Evolutionary conservation across 306 rosid species (phyloP), one percentile per base, ranked within the genome.

Genomic region (Lablab purpureus): DNA sequence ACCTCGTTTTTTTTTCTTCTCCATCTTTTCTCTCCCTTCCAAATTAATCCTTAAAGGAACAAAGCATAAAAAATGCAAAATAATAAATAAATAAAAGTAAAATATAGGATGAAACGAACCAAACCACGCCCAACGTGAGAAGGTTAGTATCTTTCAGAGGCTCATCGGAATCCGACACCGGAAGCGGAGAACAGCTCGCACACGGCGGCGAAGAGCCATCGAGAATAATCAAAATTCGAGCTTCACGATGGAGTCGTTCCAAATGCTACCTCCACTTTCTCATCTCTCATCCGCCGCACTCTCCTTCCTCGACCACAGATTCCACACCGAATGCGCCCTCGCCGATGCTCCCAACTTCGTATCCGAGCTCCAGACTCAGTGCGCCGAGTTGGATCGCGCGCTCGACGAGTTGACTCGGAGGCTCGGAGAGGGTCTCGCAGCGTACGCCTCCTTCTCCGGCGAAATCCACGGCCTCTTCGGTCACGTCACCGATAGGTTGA

Each of bases 361-460:
- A 0, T 25, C 85, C 76, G 93, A 94, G 79, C 94, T 94, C 73
- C 87, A 82, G 81, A 52, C 76, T 43, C 91, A 85, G 75, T 90
- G 92, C 85, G 81, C 60, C 54, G 87, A 88, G 68, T 78, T 94
- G 87, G 94, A 88, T 87, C 92, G 77, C 59, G 70, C 85, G 71
- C 82, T 92, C 23, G 11, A 78, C 56, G 87, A 88, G 63, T 89
- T 90, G 77, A 87, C 91, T 77, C 89, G 80, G 65, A 78, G 84
- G 47, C 97, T 94, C 4, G 90, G 86, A 72, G 84, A 71, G 6
- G 79, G 85, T 59, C 90, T 91, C 22, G 79, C 84, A 1, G 86
- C 90, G 22, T 90, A 91, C 83, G 82, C 89, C 51, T 83, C 92
- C 25, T 87, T 87, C 88, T 92, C 97, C 21, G 88, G 82, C 65